Evolutionary conservation across 208 protist genomes (phyloP).

Genomic region (Perkinsela sp.): DNA sequence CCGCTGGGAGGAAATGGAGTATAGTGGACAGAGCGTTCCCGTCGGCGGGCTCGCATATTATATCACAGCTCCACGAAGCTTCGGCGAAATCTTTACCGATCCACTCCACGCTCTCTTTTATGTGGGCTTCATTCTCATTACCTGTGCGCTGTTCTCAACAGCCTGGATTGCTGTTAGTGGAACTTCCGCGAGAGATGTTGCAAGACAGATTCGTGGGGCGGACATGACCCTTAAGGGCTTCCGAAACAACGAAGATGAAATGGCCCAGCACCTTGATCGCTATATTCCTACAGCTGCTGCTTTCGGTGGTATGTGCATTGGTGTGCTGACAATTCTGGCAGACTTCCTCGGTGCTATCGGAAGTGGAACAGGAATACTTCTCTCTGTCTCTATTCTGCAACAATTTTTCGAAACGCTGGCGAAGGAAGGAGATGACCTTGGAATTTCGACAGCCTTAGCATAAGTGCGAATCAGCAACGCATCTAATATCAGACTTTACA

Average conservation of each 20-base stretch:
- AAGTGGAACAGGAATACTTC: slow-evolving; percentile 94
- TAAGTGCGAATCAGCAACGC: too few species aligned
- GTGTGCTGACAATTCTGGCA: slow-evolving; percentile 89
- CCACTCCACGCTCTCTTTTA: slow-evolving; percentile 95
- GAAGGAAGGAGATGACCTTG: slow-evolving; percentile 79
- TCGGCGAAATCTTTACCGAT: slow-evolving; percentile 76
- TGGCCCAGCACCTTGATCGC: slow-evolving; percentile 49
- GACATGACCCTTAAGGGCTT: slow-evolving; percentile 69
- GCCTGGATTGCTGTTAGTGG: slow-evolving; percentile 94
- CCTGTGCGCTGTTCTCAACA: slow-evolving; percentile 92
- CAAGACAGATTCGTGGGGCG: slow-evolving; percentile 81
- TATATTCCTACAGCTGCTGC: slow-evolving; percentile 97
- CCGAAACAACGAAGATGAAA: slow-evolving; percentile 54
- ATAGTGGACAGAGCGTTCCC: slow-evolving; percentile 51
- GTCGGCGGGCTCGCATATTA: slow-evolving; percentile 95
- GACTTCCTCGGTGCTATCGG: slow-evolving; percentile 92
- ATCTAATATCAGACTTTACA: too few species aligned
- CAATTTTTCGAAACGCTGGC: slow-evolving; percentile 96
- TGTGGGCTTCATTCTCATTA: slow-evolving; percentile 82
- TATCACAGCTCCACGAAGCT: slow-evolving; percentile 78
- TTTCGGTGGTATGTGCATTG: slow-evolving; percentile 97
- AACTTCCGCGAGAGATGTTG: slow-evolving; percentile 82
- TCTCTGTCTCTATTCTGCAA: slow-evolving; percentile 98
- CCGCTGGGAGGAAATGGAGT: slow-evolving; percentile 68
- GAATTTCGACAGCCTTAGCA: too few species aligned